These are phyloP conservation scores for Suillus americanus DNA, from an alignment of 768 basidiomycete species.

Conservation along the genomic window DNA sequence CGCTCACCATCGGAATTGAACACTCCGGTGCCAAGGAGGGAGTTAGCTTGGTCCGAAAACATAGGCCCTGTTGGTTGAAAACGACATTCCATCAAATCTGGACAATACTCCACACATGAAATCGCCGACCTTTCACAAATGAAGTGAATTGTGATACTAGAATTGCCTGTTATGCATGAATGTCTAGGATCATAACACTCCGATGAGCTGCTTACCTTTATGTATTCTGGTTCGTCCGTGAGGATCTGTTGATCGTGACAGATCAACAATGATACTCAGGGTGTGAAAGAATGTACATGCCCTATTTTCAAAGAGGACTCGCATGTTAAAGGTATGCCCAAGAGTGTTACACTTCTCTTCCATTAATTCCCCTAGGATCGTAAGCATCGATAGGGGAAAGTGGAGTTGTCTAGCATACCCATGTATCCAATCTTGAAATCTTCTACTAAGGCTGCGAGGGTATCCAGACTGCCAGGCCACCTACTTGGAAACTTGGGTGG, in stretches of 20 bases:
- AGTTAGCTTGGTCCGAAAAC: conserved; percentile 20
- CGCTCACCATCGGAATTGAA: conserved; percentile 41
- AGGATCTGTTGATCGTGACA: conserved; percentile 27
- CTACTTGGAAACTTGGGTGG: conserved; percentile 39
- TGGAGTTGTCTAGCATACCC: conserved; percentile 35
- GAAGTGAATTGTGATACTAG: conserved; percentile 37
- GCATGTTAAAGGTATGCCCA: conserved; percentile 25
- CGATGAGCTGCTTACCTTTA: conserved; percentile 30
- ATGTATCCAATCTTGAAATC: conserved; percentile 47
- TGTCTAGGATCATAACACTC: not conserved
- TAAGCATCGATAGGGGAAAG: not conserved
- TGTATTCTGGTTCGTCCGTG: conserved; percentile 39
- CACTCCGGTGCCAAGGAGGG: conserved; percentile 37
- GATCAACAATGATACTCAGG: not conserved
- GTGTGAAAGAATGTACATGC: conserved; percentile 9
- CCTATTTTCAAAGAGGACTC: conserved; percentile 27
- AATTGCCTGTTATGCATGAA: conserved; percentile 28
- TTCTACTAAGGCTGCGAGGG: conserved; percentile 38
- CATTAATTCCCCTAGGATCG: conserved; percentile 13
- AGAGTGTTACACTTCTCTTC: conserved; percentile 13
- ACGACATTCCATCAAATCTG: not conserved
- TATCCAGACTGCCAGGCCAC: conserved; percentile 46
- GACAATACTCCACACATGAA: not conserved
- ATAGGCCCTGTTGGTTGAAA: conserved; percentile 19
- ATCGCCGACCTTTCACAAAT: conserved; percentile 34